A percentile compares a stretch with the other conserved stretches of the same genome.
These are phyloP conservation scores for Paramecium caudatum DNA, from an alignment of 73 alveolate genomes.

Conservation along the genomic window DNA sequence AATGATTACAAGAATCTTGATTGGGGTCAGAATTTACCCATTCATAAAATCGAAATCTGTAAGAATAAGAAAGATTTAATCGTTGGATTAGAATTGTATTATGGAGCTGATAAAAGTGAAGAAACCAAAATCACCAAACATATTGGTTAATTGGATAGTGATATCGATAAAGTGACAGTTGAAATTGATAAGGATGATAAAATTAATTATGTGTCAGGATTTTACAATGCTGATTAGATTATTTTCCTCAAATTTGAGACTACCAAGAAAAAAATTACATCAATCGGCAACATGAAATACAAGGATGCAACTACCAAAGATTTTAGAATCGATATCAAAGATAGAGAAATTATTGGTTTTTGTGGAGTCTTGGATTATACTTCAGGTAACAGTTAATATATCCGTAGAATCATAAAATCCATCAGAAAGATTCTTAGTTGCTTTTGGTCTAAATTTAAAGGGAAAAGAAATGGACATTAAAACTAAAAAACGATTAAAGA, in stretches of 20 bases:
- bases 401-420: conserved; percentile 25
- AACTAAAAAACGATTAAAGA: not conserved
- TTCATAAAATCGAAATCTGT: not conserved
- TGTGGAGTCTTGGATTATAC: conserved; percentile 43
- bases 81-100: conserved; percentile 40
- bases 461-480: conserved; percentile 27
- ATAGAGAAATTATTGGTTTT: conserved; percentile 32
- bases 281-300: conserved; percentile 28
- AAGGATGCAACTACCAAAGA: conserved; percentile 3
- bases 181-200: conserved; percentile 11
- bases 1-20: conserved; percentile 61
- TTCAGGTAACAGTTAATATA: not conserved
- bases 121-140: not conserved
- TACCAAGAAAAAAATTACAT: not conserved
- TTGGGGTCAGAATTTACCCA: not conserved
- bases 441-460: conserved; percentile 20
- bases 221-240: not conserved
- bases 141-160: not conserved
- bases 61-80: not conserved
- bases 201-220: conserved; percentile 51
- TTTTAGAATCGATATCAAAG: conserved; percentile 57
- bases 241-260: conserved; percentile 52
- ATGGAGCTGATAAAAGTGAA: not conserved
- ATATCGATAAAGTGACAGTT: not conserved
- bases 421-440: conserved; percentile 57